Evolutionary conservation across 2,329 filamentous ascomycete genomes (phyloP).

Genomic region (Aspergillus tamarii): DNA sequence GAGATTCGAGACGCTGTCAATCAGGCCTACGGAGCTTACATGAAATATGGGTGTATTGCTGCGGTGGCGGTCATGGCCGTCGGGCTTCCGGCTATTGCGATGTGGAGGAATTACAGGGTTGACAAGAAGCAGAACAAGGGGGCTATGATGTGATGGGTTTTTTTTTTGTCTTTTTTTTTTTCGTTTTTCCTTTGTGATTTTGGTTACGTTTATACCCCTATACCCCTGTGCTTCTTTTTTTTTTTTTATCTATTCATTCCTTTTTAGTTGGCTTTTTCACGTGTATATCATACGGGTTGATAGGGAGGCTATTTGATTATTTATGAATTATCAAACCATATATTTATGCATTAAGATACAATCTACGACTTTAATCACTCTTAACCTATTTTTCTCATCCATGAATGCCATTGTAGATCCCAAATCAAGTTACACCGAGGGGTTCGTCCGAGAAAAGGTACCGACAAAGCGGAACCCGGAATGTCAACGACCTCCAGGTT

Average conservation of each 20-base stretch:
- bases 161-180: background rate
- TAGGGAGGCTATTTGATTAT: background rate
- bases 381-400: background rate
- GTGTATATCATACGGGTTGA: background rate
- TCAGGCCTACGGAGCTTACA: conserved; percentile 34
- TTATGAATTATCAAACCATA: too few species aligned
- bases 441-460: background rate
- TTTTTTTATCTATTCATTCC: background rate
- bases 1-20: conserved; percentile 33
- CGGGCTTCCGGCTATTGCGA: conserved; percentile 26
- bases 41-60: conserved; percentile 33
- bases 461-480: background rate
- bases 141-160: conserved; percentile 12
- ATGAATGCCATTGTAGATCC: background rate
- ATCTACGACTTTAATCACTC: background rate
- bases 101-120: conserved; percentile 34
- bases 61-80: conserved; percentile 30
- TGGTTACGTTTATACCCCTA: background rate
- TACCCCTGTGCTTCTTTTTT: background rate
- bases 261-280: background rate
- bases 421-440: background rate
- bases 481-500: background rate
- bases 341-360: background rate
- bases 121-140: conserved; percentile 37
- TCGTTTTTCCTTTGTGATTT: background rate